Percentiles rank a stretch among this genome's conserved stretches.
Conservation (phyloP, 1,284 basidiomycete species). For the Pseudomicrostroma phylloplanum region DNA sequence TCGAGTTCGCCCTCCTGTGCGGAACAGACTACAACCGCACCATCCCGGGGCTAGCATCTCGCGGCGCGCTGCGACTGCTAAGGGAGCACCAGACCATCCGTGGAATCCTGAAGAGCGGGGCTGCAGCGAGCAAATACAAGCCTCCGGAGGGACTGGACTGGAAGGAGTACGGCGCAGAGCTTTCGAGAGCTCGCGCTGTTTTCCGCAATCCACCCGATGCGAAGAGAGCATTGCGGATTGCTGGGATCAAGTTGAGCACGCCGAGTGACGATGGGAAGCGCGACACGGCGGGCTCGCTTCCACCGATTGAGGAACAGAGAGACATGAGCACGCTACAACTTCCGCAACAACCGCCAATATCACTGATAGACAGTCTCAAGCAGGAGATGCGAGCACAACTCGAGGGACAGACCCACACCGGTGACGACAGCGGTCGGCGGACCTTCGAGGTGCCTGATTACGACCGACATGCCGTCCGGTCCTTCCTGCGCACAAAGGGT, state of each 20-base stretch:
- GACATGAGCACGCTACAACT: no score
- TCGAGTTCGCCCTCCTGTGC: slow-evolving; percentile 46
- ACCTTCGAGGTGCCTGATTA: neutral
- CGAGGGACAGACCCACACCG: no score
- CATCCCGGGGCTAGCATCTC: slow-evolving; percentile 35
- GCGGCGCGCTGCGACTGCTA: slow-evolving; percentile 28
- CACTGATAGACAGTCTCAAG: no score
- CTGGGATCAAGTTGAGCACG: neutral
- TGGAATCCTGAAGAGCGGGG: slow-evolving; percentile 12
- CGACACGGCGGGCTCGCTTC: no score
- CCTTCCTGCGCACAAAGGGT: neutral
- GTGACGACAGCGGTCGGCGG: neutral
- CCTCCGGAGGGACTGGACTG: slow-evolving; percentile 33
- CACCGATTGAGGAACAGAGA: no score
- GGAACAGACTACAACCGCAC: slow-evolving; percentile 50
- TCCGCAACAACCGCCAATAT: no score
- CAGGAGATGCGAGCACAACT: no score
- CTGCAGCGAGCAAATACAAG: neutral
- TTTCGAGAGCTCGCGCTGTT: slow-evolving; percentile 31
- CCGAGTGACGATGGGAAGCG: neutral
- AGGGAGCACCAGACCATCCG: slow-evolving; percentile 32
- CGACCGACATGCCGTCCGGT: neutral
- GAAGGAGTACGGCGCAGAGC: slow-evolving; percentile 34
- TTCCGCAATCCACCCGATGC: slow-evolving; percentile 31
- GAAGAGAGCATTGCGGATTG: neutral